Base-by-base conservation (phyloP, 192 early-diverging fungal species). In the Coemansia sp. region DNA sequence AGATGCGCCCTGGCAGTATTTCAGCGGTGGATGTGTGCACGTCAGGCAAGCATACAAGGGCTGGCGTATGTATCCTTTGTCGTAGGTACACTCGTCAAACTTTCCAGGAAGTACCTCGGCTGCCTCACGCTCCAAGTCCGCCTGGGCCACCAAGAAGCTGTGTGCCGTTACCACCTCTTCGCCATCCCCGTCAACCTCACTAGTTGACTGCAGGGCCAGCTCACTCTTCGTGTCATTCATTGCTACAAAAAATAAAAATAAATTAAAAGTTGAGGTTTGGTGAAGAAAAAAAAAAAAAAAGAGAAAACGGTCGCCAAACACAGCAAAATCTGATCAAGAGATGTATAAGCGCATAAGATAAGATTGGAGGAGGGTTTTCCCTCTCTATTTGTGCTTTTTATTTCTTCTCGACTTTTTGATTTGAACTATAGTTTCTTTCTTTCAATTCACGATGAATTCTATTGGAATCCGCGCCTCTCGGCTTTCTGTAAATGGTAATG, bases 1-100 rank as follows among this genome's bases (percentile, higher is more conserved):
- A 8, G 9, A 29, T 3, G 7, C 34, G 22, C 8, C 39, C 34
- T 64, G 65, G 29, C 30, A 27, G 55, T 73, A 76, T 22, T 82
- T 30, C 6, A 58, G 60, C 0, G 79, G 79, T 11, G 79, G 74
- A 13, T 35, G 61, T 13, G 78, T 75, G 71, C 95, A 96, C 6
- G 92, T 93, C 59, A 89, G 73, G 71, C 95, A 96, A 4, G 92
- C 86, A 70, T 91, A 96, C 4, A 95, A 83, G 1, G 86, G 82
- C 73, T 96, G 95, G 61, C 86, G 86, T 34, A 95, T 77, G 67
- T 90, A 91, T 27, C 94, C 94, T 52, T 82, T 64, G 62, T 77
- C 79, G 73, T 84, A 91, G 6, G 91, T 89, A 65, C 94, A 95
- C 45, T 85, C 61, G 68, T 93, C 90, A 69, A 91, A 89, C 37